Percentiles rank a stretch among this genome's conserved stretches.
Conservation (phyloP, 2,329 filamentous ascomycete species). For the Sodiomyces alkalinus region DNA sequence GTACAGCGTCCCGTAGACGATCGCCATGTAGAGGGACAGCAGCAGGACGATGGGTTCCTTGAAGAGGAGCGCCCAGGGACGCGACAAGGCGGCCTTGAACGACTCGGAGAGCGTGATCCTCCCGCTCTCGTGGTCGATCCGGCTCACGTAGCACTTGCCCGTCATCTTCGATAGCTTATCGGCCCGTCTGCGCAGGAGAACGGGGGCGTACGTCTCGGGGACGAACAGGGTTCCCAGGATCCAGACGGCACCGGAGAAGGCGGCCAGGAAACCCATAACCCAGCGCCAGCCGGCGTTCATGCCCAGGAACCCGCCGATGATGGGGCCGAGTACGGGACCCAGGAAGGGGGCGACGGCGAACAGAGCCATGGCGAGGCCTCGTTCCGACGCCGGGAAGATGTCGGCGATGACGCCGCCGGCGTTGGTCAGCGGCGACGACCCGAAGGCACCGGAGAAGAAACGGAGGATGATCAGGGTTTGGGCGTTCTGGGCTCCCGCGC, state of each 20-base stretch:
- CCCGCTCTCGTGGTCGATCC: constrained; percentile 27
- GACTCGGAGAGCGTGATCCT: constrained; percentile 23
- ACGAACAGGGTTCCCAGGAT: constrained; percentile 31
- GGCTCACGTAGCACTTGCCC: constrained; percentile 39
- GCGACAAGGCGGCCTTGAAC: constrained; percentile 40
- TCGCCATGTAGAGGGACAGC: constrained; percentile 48
- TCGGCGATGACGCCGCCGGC: constrained; percentile 49
- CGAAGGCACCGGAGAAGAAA: constrained; percentile 52
- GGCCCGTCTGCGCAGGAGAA: constrained; percentile 38
- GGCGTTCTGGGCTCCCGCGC: constrained; percentile 41
- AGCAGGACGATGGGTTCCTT: constrained; percentile 51
- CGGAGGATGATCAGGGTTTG: constrained; percentile 47
- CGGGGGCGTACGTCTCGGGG: constrained; percentile 46
- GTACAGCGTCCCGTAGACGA: constrained; percentile 38
- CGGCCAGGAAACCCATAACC: constrained; percentile 46
- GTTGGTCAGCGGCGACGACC: constrained; percentile 46
- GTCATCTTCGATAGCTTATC: constrained; percentile 32
- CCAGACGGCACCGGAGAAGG: constrained; percentile 45
- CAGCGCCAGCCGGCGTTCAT: constrained; percentile 47
- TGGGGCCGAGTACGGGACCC: constrained; percentile 44
- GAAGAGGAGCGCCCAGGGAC: constrained; percentile 52
- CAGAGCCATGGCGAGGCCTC: constrained; percentile 41
- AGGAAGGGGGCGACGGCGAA: constrained; percentile 51
- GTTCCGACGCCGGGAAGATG: constrained; percentile 38
- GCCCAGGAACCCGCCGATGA: constrained; percentile 47